Conservation (phyloP, 257 asterid genomes). For the Solanum lignicaule region DNA sequence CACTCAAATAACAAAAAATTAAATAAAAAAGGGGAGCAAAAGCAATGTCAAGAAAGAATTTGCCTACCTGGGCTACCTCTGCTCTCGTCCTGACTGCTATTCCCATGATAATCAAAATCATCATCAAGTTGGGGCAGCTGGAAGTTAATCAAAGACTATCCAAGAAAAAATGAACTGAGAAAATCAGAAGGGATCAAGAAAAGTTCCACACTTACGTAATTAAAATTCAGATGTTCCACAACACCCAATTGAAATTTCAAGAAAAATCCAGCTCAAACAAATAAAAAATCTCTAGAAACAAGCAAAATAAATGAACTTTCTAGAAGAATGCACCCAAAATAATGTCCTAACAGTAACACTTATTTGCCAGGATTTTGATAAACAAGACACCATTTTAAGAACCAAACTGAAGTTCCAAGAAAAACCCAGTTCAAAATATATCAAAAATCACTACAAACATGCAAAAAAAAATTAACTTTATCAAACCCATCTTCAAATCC, state of each 20-base stretch:
- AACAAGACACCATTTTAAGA: not conserved
- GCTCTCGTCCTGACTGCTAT: conserved; percentile 99
- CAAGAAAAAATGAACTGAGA: conserved; percentile 13
- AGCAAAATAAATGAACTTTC: not conserved
- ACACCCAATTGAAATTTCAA: not conserved
- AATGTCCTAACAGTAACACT: not conserved
- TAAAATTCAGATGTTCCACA: not conserved
- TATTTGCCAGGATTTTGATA: not conserved
- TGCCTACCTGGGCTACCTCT: conserved; percentile 82
- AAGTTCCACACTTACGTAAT: not conserved
- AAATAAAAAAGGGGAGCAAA: not conserved
- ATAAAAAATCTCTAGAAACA: not conserved
- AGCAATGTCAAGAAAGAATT: conserved; percentile 3
- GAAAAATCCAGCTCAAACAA: conserved; percentile 12
- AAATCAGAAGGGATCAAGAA: not conserved
- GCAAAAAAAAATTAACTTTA: not conserved
- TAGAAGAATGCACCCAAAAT: not conserved
- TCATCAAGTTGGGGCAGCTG: conserved; percentile 89
- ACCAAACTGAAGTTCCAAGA: conserved; percentile 5
- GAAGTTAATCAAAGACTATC: conserved; percentile 85
- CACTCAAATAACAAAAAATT: not conserved
- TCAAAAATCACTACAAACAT: not conserved
- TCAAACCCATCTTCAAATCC: not conserved
- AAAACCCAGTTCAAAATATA: not conserved
- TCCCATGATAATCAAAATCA: conserved; percentile 76